phyloP scores from a whole-genome alignment of 2,329 filamentous ascomycete species.

The Aureobasidium sp. region DNA sequence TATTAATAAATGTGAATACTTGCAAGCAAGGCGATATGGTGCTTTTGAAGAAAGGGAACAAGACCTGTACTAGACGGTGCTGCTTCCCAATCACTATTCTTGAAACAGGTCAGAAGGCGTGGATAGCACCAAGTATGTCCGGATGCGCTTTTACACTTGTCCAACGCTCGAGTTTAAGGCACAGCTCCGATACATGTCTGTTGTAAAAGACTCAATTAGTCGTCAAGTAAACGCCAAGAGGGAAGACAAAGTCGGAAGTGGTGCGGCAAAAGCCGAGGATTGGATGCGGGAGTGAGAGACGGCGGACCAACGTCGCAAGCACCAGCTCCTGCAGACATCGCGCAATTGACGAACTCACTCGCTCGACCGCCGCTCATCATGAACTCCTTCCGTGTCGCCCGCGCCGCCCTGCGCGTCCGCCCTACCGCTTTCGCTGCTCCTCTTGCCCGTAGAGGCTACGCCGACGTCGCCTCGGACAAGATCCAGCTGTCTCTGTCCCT shows the following conservation, averaged over 20 bases:
- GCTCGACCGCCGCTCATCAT: slow-evolving; percentile 47
- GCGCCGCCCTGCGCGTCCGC: slow-evolving; percentile 77
- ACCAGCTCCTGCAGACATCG: slow-evolving; percentile 4
- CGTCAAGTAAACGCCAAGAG: neutral
- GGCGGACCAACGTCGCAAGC: slow-evolving; percentile 12
- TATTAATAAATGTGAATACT: neutral
- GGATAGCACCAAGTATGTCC: neutral
- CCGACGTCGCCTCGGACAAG: slow-evolving; percentile 48
- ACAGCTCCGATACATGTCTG: neutral
- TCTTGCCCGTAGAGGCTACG: slow-evolving; percentile 78
- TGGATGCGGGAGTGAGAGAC: slow-evolving; percentile 11
- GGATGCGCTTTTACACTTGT: neutral
- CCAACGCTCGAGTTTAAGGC: neutral
- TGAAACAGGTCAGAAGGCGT: neutral
- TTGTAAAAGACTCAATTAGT: neutral
- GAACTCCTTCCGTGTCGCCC: slow-evolving; percentile 91
- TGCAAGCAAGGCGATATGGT: neutral
- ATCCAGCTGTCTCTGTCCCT: slow-evolving; percentile 98
- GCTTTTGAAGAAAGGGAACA: neutral
- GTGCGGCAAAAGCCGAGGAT: slow-evolving; percentile 8
- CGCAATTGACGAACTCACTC: slow-evolving; percentile 13
- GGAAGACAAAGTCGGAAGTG: slow-evolving; percentile 3
- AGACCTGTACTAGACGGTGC: neutral
- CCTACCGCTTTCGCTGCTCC: slow-evolving; percentile 64
- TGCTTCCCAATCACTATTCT: neutral